Percentiles rank a stretch among this genome's conserved stretches.
Evolutionary conservation across 2,329 filamentous ascomycete species (phyloP).

Genomic region (Trichoderma gracile): DNA sequence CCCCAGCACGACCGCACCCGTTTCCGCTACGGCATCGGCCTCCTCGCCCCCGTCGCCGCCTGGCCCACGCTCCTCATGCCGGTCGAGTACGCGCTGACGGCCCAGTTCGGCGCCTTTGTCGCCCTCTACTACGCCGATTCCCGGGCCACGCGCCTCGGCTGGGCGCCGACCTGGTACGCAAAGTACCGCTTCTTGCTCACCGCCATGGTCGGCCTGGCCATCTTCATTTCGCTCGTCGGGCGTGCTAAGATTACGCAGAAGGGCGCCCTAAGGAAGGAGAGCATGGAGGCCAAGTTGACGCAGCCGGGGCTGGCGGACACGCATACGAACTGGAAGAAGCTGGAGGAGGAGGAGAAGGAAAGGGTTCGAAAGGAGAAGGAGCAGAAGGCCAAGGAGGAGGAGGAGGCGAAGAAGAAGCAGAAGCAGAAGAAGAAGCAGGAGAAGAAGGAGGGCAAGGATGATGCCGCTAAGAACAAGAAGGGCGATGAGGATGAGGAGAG

Average conservation of each 20-base stretch:
- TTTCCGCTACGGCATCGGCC: constrained; percentile 79
- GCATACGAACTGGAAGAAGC: constrained; percentile 48
- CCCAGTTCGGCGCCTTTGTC: constrained; percentile 82
- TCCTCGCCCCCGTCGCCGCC: constrained; percentile 75
- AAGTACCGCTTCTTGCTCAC: constrained; percentile 92
- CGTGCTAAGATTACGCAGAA: constrained; percentile 68
- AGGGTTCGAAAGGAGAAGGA: constrained; percentile 41
- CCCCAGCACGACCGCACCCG: constrained; percentile 64
- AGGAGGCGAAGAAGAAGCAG: constrained; percentile 33
- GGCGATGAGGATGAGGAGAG: constrained; percentile 24
- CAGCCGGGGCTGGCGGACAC: constrained; percentile 39
- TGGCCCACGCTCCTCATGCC: constrained; percentile 90
- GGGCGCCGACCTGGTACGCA: constrained; percentile 82
- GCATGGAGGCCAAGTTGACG: constrained; percentile 44
- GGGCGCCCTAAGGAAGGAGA: constrained; percentile 36
- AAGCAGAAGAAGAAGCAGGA: constrained; percentile 33
- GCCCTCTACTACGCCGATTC: constrained; percentile 84
- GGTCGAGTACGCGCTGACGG: constrained; percentile 79
- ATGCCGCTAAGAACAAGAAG: constrained; percentile 28
- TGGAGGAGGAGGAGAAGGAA: constrained; percentile 46
- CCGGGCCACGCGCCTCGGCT: constrained; percentile 69
- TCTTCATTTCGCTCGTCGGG: constrained; percentile 78
- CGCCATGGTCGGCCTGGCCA: constrained; percentile 80
- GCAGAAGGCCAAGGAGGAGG: constrained; percentile 36
- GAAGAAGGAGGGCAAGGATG: constrained; percentile 31